Evolutionary conservation across 176 grass and related monocot genomes (phyloP).

Genomic region (Eragrostis nindensis): DNA sequence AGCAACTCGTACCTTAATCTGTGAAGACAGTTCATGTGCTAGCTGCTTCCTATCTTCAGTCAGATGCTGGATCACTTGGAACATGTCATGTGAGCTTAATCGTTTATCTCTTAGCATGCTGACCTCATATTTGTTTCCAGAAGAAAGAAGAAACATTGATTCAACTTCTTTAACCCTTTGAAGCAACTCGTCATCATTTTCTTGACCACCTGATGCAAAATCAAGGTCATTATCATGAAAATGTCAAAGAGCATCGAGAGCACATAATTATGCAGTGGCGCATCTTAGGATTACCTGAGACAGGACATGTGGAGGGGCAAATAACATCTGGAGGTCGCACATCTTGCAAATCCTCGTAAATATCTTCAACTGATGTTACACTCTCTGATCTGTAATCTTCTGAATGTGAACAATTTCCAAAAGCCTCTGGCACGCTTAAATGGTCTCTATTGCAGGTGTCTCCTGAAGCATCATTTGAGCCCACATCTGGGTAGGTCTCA

Average conservation of each 20-base stretch:
- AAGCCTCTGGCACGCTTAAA: constrained; percentile 27
- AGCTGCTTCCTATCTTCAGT: constrained; percentile 73
- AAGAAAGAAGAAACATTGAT: constrained; percentile 47
- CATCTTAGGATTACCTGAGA: constrained; percentile 28
- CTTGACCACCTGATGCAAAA: constrained; percentile 36
- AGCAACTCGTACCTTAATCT: constrained; percentile 80
- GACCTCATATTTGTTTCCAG: constrained; percentile 55
- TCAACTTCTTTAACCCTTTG: constrained; percentile 69
- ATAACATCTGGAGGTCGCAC: constrained; percentile 33
- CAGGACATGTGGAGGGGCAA: background rate
- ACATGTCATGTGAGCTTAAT: constrained; percentile 43
- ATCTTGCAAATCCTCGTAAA: constrained; percentile 71
- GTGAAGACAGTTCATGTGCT: constrained; percentile 67
- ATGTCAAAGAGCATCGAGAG: background rate
- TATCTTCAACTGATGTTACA: constrained; percentile 70
- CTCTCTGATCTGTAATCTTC: constrained; percentile 61
- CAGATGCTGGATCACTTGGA: constrained; percentile 63
- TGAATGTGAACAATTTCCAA: constrained; percentile 34
- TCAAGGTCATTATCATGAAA: constrained; percentile 28
- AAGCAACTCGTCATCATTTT: constrained; percentile 64
- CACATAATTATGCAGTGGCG: background rate
- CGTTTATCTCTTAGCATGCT: constrained; percentile 39
- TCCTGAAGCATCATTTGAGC: constrained; percentile 27
- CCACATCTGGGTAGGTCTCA: constrained; percentile 39
- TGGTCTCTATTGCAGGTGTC: constrained; percentile 36